Evolutionary conservation across 2,329 filamentous ascomycete species (phyloP), one percentile per base, ranked within the genome.

Genomic region (Aspergillus sp.): DNA sequence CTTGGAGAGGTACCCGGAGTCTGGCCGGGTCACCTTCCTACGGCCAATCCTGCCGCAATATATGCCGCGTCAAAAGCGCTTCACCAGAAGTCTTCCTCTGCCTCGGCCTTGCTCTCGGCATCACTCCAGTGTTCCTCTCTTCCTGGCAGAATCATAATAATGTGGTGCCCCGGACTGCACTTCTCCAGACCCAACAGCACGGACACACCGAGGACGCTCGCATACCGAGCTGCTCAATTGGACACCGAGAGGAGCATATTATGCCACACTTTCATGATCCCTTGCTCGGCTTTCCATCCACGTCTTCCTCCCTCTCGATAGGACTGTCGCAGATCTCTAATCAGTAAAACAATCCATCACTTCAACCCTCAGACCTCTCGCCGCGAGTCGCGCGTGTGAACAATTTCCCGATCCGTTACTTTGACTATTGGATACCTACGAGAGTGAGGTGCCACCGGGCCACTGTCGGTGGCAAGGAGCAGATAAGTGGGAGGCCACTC

Each of bases 41-140:
- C 25, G 25, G 25, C 1, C 25, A 28, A 28, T 28, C 25, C 48
- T 28, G 34, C 9, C 38, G 41, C 28, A 54, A 54, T 50, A 50
- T 61, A 50, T 61, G 43, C 34, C 54, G 54, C 59, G 59, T 61
- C 41, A 57, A 51, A 22, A 15, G 59, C 59, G 59, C 54, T 57
- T 57, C n/a, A 45, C 34, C 31, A 49, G 7, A 57, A 49, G 34
- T 46, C 45, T 52, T 38, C 30, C 11, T 3, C 17, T n/a, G 8
- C 41, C 47, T 25, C 46, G 22, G 25, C 25, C 25, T 7, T 17
- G 6, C 34, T 30, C 17, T 57, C 28, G 30, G 45, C 45, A 38
- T 47, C 31, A 17, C 5, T 41, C 19, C 11, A 41, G 28, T 23
- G 4, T 45, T 28, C 25, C 13, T 43, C 47, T n/a, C 13, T 41